Evolutionary conservation across 345 rosid species (phyloP), one percentile per base, ranked within the genome.

Genomic region (Rhizophora apiculata): DNA sequence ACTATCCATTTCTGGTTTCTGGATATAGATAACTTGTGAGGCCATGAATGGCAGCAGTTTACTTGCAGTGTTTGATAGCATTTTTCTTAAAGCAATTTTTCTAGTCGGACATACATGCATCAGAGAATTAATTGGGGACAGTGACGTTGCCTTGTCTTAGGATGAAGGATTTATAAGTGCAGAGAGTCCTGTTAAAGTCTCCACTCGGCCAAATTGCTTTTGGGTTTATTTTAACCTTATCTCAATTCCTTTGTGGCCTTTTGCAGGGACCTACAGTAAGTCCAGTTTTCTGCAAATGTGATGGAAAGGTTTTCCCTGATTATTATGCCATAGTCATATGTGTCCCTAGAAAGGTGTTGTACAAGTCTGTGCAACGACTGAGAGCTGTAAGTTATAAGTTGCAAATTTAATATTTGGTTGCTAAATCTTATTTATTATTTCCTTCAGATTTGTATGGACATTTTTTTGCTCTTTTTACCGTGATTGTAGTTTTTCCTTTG

Each of bases 251-350:
- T 55, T 55, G 39, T 70, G 59, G 62, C 75, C 39, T 55, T 54
- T 52, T 76, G 74, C 79, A 87, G 99, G 98, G 98, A 39, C 98
- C 99, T 67, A 95, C 97, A 1, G 60, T 95, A 65, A 87, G 91
- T 84, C 96, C 97, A 68, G 99, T 95, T 67, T 92, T 84, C 81
- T 70, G 85, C 78, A 86, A 84, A 66, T 74, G 58, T 43, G 77
- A 83, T 68, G 97, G 94, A 59, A 76, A 81, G 66, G 90, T 83
- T 64, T 67, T 69, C 0, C 77, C 75, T n/a, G 92, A 95, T 72
- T 92, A 87, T 81, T 90, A 83, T 68, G 99, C 99, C 64, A 82
- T 89, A 3, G 93, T 86, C 79, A 87, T 95, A 10, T 92, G 98
- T 73, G 88, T 90, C 15, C 98, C 98, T 0, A 90, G 90, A 71